Evolutionary conservation across 2,329 filamentous ascomycete genomes (phyloP), one percentile per base, ranked within the genome.

Genomic region (Penicillium sp.): DNA sequence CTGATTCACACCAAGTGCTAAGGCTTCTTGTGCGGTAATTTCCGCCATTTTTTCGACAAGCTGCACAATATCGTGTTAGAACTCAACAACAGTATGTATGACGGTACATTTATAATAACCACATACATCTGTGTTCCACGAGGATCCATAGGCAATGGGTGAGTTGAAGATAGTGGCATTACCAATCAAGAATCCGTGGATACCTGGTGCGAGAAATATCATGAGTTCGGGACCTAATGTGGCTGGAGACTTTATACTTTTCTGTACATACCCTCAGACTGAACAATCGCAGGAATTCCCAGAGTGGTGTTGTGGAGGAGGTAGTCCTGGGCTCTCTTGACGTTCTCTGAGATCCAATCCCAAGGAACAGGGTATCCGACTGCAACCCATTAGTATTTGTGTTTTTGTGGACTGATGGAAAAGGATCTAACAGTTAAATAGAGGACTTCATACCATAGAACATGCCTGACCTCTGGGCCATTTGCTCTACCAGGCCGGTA

Each of bases 121-220:
- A 31, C 63, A 55, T 62, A 75, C 73, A 38, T 80, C 79, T 0
- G 83, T 82, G 68, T 91, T 89, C 77, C 86, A 91, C 0, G 88
- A 88, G 67, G 87, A 90, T 17, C 84, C 88, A 53, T 89, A 84
- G 8, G 79, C 88, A 64, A 91, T 90, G 0, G 89, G 89, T 1
- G 86, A 89, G 73, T 91, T 91, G 78, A 91, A 92, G 58, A 91
- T 89, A 1, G 89, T 91, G 3, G 87, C 88, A 70, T 91, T 91
- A 10, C 83, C 82, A 43, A 88, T 82, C 33, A 90, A 77, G 63
- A 91, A 86, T 1, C 88, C 89, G 66, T 91, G 89, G 44, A 91
- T 88, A 38, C 68, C 68, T 70, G 27, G 4, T 2, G 38, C 8
- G 19, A 44, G 19, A 21, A 13, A n/a, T 49, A 35, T 57, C 9